Percentiles rank a stretch among this genome's conserved stretches.
These are phyloP conservation scores for Leccinum cinnamomeum DNA, from an alignment of 1,284 basidiomycete genomes.

Conservation along the genomic window DNA sequence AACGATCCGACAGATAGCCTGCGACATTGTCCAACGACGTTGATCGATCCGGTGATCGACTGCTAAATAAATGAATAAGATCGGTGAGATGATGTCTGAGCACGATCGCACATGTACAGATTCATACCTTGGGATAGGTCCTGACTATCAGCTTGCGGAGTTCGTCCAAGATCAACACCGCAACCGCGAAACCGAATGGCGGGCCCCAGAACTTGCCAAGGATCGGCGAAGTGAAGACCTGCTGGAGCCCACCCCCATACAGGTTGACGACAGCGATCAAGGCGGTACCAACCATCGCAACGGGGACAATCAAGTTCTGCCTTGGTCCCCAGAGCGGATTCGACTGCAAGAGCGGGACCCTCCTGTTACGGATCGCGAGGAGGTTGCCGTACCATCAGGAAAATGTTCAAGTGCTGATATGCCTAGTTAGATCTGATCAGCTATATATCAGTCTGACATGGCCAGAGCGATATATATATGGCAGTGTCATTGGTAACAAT, in stretches of 20 bases:
- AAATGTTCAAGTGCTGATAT: too few relatives aligned
- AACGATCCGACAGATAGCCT: too few relatives aligned
- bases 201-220: slow-evolving; percentile 46
- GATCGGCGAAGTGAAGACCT: slow-evolving; percentile 38
- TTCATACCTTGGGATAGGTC: slow-evolving; percentile 39
- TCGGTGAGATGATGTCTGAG: slow-evolving; percentile 22
- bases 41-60: too few relatives aligned
- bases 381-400: slow-evolving; percentile 37
- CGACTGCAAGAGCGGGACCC: slow-evolving; percentile 37
- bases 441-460: too few relatives aligned
- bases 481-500: too few relatives aligned
- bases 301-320: slow-evolving; percentile 36
- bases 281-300: slow-evolving; percentile 40
- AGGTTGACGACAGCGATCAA: slow-evolving; percentile 42
- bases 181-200: slow-evolving; percentile 42
- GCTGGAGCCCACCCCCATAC: slow-evolving; percentile 34
- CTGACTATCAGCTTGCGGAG: slow-evolving; percentile 42
- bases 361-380: slow-evolving; percentile 37
- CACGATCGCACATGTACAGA: not conserved
- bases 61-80: too few relatives aligned
- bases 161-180: slow-evolving; percentile 40
- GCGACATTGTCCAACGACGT: too few relatives aligned
- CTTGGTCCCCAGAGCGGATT: slow-evolving; percentile 43
- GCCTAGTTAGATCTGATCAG: too few relatives aligned
- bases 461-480: too few relatives aligned